Base-by-base conservation (phyloP, 768 basidiomycete genomes). In the Hericium alpestre region DNA sequence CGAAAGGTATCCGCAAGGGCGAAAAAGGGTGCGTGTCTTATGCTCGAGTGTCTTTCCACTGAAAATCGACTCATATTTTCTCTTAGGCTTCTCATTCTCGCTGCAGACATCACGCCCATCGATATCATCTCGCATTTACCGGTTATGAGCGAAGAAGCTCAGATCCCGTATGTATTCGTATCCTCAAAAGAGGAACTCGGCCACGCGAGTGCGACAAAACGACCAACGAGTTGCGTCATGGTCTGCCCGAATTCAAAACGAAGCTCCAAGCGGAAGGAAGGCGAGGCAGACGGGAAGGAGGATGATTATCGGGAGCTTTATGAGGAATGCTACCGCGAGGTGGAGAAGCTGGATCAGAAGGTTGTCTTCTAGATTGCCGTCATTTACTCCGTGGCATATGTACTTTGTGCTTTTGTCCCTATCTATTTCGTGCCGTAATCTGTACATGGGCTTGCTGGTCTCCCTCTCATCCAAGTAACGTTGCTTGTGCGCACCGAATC, bases 71-170 rank as follows among this genome's bases (percentile, higher is more conserved):
- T 6, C 32, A 8, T 32, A 7, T 32, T 7, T 5, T 32, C 1
- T 32, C 32, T 1, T 63, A 94, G 93, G 20, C 75, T 99, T 38
- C 81, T 99, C 32, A 74, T 99, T 57, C 83, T 99, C 58, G 96
- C 96, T 4, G 93, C 88, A 40, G 95, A 98, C 72, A 98, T 98
- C 69, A 95, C 90, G 59, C 96, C 96, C 11, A 87, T 98, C 65
- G 96, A 99, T 74, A 96, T 99, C 63, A 93, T 98, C 65, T 94
- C 94, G 38, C 96, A 98, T 73, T 77, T 99, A 53, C 96, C 96
- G 5, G 76, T 97, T 10, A 76, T 99, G 67, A 87, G 90, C 50
- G 96, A 99, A 74, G 96, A 99, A 69, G 87, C 92, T 10, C 77
- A 84, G 39, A 86, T 93, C 69, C 93, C 93, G 0, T 95, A 93